Conservation (phyloP, 2,329 filamentous ascomycete species). For the Colletotrichum musae region DNA sequence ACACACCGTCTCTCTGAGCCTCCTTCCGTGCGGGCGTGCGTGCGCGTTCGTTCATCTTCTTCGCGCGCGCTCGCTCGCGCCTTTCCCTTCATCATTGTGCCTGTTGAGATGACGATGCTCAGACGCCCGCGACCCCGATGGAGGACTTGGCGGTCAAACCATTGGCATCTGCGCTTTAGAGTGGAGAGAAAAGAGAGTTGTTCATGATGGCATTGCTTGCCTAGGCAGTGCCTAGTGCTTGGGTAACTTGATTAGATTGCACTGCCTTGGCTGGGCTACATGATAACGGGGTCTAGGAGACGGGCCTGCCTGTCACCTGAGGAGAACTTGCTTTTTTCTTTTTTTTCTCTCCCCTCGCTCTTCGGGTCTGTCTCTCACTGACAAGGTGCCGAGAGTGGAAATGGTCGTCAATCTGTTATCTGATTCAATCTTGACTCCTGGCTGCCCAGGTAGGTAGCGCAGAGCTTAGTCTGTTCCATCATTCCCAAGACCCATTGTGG, state of each 20-base stretch:
- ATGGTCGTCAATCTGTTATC: background rate
- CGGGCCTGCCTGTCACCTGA: no score
- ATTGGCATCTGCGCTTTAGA: conserved; percentile 26
- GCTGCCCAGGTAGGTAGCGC: background rate
- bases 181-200: background rate
- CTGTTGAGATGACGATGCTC: conserved; percentile 18
- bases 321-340: no score
- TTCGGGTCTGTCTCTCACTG: no score
- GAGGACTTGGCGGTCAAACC: conserved; percentile 26
- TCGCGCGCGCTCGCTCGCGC: conserved; percentile 2
- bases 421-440: background rate
- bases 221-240: no score
- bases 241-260: no score
- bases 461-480: background rate
- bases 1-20: background rate
- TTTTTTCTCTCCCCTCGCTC: no score
- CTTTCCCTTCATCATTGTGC: background rate
- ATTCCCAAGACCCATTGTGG: background rate
- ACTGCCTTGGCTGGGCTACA: no score
- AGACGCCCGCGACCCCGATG: background rate
- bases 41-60: background rate
- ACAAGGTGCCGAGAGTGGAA: conserved; percentile 2
- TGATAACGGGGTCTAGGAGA: no score
- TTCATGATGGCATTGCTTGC: background rate
- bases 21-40: conserved; percentile 17